A percentile compares a stretch with the other conserved stretches of the same genome.
These are phyloP conservation scores for Anethum foeniculum DNA, from an alignment of 140 eudicot genomes.

Conservation along the genomic window DNA sequence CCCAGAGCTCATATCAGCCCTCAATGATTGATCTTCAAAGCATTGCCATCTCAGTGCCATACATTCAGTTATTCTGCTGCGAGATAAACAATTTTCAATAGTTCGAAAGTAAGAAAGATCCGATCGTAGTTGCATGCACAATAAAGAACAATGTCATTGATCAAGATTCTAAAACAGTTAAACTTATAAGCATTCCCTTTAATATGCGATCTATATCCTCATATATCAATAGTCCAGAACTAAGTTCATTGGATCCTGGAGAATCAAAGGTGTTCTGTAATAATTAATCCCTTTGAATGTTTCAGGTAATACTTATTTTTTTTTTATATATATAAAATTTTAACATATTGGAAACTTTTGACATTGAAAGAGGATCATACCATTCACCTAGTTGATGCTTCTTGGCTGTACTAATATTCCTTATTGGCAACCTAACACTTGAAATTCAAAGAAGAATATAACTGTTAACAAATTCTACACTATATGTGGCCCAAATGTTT, in stretches of 20 bases:
- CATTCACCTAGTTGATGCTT: conserved; percentile 15
- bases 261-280: conserved; percentile 6
- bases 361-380: conserved; percentile 6
- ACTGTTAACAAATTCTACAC: conserved; percentile 28
- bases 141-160: conserved; percentile 1
- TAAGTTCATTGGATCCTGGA: conserved; percentile 7
- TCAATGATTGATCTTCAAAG: conserved; percentile 43
- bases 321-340: no score
- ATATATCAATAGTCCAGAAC: neutral
- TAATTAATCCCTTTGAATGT: conserved; percentile 1
- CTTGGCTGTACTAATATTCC: conserved; percentile 18
- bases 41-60: conserved; percentile 38
- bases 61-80: conserved; percentile 19
- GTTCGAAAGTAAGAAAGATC: conserved; percentile 20
- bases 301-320: neutral
- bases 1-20: conserved; percentile 29
- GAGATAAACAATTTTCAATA: neutral
- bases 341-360: neutral
- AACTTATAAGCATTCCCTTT: neutral
- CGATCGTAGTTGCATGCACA: neutral
- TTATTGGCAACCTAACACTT: conserved; percentile 21
- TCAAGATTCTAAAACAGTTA: neutral
- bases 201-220: neutral
- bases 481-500: conserved; percentile 62
- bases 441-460: conserved; percentile 30